These are phyloP conservation scores for Vachellia collinsii DNA, from an alignment of 306 rosid species.

Conservation along the genomic window DNA sequence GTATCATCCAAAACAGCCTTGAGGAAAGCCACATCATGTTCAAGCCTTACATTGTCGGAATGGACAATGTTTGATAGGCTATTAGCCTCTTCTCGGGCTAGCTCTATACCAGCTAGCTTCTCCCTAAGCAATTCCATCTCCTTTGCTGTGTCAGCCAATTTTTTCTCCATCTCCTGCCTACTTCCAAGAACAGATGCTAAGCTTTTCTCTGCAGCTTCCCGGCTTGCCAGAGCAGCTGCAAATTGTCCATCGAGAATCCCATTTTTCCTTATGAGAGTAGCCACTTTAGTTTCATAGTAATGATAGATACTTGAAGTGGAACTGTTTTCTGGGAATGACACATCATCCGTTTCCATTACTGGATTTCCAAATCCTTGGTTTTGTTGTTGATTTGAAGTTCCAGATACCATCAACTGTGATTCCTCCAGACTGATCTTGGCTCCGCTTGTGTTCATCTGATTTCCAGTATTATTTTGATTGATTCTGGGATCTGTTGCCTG, in stretches of 20 bases:
- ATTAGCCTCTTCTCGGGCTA: conserved; percentile 85
- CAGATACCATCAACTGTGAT: conserved; percentile 44
- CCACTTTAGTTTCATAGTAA: conserved; percentile 74
- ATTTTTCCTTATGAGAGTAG: conserved; percentile 66
- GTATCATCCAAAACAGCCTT: conserved; percentile 97
- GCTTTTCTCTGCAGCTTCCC: conserved; percentile 79
- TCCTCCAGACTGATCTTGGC: conserved; percentile 57
- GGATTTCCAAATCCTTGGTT: conserved; percentile 54
- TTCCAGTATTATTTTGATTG: conserved; percentile 49
- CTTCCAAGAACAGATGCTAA: conserved; percentile 67
- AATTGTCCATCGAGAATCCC: conserved; percentile 86
- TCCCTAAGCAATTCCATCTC: conserved; percentile 79
- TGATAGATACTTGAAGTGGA: conserved; percentile 67
- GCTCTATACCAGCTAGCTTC: conserved; percentile 73
- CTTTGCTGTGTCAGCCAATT: conserved; percentile 55
- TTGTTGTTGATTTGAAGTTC: conserved; percentile 49
- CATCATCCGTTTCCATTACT: conserved; percentile 49
- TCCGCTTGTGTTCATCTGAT: conserved; percentile 48
- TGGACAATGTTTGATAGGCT: conserved; percentile 85
- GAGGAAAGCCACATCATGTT: conserved; percentile 98
- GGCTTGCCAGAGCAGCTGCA: conserved; percentile 69
- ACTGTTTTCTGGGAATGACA: conserved; percentile 50
- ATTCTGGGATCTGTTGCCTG: conserved; percentile 62
- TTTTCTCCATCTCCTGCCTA: conserved; percentile 77
- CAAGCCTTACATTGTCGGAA: conserved; percentile 92